Evolutionary conservation across 805 yeast species (phyloP).

Genomic region (Saccharomycodes ludwigii): DNA sequence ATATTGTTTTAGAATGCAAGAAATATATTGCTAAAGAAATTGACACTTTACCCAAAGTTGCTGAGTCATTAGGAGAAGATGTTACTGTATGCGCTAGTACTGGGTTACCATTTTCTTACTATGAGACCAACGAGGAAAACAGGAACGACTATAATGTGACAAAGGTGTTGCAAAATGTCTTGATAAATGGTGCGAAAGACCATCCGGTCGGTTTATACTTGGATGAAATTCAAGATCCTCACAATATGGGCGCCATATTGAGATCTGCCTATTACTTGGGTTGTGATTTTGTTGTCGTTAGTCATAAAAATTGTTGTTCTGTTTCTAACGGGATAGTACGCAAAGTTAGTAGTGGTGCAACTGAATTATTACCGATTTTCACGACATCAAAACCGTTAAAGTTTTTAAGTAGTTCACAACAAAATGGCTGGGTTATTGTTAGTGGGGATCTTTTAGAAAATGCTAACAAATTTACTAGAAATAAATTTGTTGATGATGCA

Average conservation of each 20-base stretch:
- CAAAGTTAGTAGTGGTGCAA: constrained; percentile 76
- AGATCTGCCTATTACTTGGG: constrained; percentile 76
- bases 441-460: constrained; percentile 38
- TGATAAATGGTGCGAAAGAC: constrained; percentile 13
- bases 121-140: no score
- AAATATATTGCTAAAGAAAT: constrained; percentile 29
- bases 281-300: constrained; percentile 62
- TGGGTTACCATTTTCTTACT: no score
- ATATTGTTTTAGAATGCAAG: constrained; percentile 58
- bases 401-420: constrained; percentile 44
- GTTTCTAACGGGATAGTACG: constrained; percentile 58
- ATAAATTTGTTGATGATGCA: constrained; percentile 32
- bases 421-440: constrained; percentile 58
- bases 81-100: no score
- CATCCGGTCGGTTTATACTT: constrained; percentile 62
- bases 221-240: constrained; percentile 79
- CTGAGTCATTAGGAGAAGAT: constrained; percentile 3
- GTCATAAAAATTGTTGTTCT: constrained; percentile 60
- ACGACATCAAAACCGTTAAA: constrained; percentile 44
- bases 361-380: constrained; percentile 58
- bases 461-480: constrained; percentile 21
- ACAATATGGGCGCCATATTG: constrained; percentile 73
- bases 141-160: no score
- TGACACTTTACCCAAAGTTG: constrained; percentile 2
- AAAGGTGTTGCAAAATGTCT: background rate